A percentile compares a stretch with the other conserved stretches of the same genome.
Conservation (phyloP, 768 basidiomycete species). For the Tulasnella sp. region DNA sequence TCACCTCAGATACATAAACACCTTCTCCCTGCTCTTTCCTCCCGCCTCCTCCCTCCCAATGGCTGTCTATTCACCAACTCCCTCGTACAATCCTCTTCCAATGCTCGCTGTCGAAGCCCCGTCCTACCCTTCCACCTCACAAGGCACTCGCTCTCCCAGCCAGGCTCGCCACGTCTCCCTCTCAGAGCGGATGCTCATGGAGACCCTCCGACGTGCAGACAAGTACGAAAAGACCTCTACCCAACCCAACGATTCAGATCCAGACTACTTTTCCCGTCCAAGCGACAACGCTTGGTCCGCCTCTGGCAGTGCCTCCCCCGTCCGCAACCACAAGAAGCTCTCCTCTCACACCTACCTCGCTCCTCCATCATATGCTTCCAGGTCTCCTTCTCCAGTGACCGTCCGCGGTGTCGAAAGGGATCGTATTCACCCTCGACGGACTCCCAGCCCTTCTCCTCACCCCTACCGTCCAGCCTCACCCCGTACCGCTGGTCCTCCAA, state of each 20-base stretch:
- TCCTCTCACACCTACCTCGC: constrained; percentile 8
- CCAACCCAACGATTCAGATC: neutral
- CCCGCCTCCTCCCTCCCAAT: neutral
- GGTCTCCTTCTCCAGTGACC: constrained; percentile 7
- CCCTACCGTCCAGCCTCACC: constrained; percentile 13
- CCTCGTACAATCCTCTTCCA: constrained; percentile 10
- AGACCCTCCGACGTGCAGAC: constrained; percentile 6
- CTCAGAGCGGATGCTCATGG: constrained; percentile 11
- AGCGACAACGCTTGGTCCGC: neutral
- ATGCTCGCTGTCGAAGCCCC: neutral
- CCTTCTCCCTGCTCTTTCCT: neutral
- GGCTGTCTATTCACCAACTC: constrained; percentile 12
- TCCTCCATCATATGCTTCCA: neutral
- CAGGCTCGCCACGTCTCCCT: constrained; percentile 6
- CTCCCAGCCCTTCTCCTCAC: constrained; percentile 13
- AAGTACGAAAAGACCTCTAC: neutral
- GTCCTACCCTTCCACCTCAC: constrained; percentile 8
- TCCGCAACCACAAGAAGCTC: neutral
- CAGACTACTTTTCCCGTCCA: constrained; percentile 11
- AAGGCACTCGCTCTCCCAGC: neutral
- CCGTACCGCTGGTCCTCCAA: neutral
- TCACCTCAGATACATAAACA: neutral
- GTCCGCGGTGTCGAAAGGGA: neutral
- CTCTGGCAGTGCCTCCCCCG: constrained; percentile 3
- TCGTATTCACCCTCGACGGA: neutral